These are phyloP conservation scores for Paraleonurus japonicus DNA, from an alignment of 257 asterid genomes.

Conservation along the genomic window DNA sequence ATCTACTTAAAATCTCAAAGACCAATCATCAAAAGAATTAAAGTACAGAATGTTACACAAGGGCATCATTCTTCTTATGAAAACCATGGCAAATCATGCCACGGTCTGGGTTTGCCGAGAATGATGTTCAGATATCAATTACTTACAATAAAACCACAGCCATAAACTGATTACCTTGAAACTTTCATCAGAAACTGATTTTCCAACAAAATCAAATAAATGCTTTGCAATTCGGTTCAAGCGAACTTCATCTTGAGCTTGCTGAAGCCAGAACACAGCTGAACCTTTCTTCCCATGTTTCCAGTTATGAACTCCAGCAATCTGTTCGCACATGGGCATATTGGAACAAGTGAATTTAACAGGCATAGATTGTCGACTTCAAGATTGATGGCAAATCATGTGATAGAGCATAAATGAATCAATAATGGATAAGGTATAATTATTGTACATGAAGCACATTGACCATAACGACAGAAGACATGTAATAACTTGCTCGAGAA, in stretches of 20 bases:
- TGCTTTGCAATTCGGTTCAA: slow-evolving; percentile 79
- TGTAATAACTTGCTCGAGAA: slow-evolving; percentile 15
- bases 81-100: slow-evolving; percentile 1
- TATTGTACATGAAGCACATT: slow-evolving; percentile 19
- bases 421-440: not conserved
- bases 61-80: not conserved
- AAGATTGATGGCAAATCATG: slow-evolving; percentile 3
- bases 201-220: slow-evolving; percentile 86
- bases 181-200: slow-evolving; percentile 79
- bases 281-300: slow-evolving; percentile 94
- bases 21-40: not conserved
- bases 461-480: not conserved
- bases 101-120: not conserved
- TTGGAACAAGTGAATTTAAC: slow-evolving; percentile 11
- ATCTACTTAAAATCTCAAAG: not conserved
- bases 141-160: slow-evolving; percentile 6
- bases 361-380: slow-evolving; percentile 14
- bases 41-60: not conserved
- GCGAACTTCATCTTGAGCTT: slow-evolving; percentile 84
- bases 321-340: slow-evolving; percentile 43
- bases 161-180: slow-evolving; percentile 60
- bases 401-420: slow-evolving; percentile 11
- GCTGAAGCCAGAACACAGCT: slow-evolving; percentile 96
- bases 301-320: slow-evolving; percentile 90
- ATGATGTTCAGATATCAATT: not conserved